Evolutionary conservation across 2,329 filamentous ascomycete genomes (phyloP), one percentile per base, ranked within the genome.

Genomic region (Arthrobotrys sinensis): DNA sequence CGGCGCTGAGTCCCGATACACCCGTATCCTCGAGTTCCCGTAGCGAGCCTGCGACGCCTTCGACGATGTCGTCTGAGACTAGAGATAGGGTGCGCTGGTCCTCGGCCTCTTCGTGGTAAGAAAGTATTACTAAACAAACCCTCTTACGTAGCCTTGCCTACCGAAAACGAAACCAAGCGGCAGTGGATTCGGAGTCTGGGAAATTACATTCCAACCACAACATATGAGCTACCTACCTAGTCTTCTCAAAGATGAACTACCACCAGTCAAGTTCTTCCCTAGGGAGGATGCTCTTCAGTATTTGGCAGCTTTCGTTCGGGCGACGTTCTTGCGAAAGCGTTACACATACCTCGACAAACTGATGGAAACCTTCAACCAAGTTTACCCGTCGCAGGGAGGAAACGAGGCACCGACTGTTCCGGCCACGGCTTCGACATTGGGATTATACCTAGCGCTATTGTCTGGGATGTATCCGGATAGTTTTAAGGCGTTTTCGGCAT

Each of bases 391-490:
- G 14, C 36, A 48, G 32, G n/a, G 24, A 12, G 68, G 67, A 1
- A 68, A 21, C 3, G 75, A 78, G 43, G n/a, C 55, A 0, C 76
- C 76, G 6, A 68, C 63, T 3, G 76, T 63, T 34, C 76, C 67
- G 3, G 76, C 76, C 12, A 72, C 68, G 14, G 57, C 67, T 21
- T 2, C 38, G n/a, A 73, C 69, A 1, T 69, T 79, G 19, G 67
- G 62, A 46, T 53, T 79, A 16, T 79, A 72, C 32, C n/a, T 72
- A 4, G 76, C 76, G 45, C 76, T 79, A 40, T 19, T 72, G 19
- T 72, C 76, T n/a, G 67, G 68, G 10, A 72, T 79, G 76, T 72
- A 72, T 21, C 67, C 76, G 14, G 76, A 79, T 55, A 79, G 68
- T 46, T 73, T 79, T 12, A 72, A 64, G 24, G 69, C 68, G 4